Evolutionary conservation across 2,329 filamentous ascomycete species (phyloP), one percentile per base, ranked within the genome.

Genomic region (Sclerotiophoma versabilis): DNA sequence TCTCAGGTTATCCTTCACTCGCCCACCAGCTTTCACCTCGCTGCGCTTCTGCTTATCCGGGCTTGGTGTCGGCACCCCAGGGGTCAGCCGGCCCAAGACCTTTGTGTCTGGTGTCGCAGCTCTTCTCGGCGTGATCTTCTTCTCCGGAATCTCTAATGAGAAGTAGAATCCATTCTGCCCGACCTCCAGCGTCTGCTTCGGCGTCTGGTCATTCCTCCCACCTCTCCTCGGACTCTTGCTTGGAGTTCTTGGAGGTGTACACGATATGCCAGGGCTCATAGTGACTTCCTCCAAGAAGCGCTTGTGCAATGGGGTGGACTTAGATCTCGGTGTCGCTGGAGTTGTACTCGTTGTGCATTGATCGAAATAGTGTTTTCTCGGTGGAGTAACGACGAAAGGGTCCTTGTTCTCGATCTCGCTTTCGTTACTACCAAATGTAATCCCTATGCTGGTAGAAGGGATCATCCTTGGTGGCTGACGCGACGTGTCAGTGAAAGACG

Each of bases 81-180:
- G 29, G 5, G 29, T 32, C 7, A 32, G 29, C 12, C 29, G 9
- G 5, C 29, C 39, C 15, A 10, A n/a, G 10, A 11, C 10, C 33
- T 25, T 42, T 10, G 25, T 20, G 22, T 52, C 42, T 10, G 49
- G 50, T 10, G 59, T 54, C 17, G 51, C 53, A 23, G 39, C 37
- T 19, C 37, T 57, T 14, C 48, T 45, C 12, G 56, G 41, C 27
- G 43, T 41, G 6, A 44, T 43, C 12, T 54, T 49, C 52, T 62
- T 66, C 25, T 55, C 43, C 5, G 65, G 54, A 4, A 66, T 43
- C 41, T 68, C 64, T 26, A 57, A 60, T 3, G 58, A 56, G 29
- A 65, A 66, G 19, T 65, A 62, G 36, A 68, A 68, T 0, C 56
- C 60, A 42, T 60, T 59, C 27, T 53, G 56, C 8, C 59, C 59